A percentile compares a stretch with the other conserved stretches of the same genome.
Evolutionary conservation across 2,329 filamentous ascomycete genomes (phyloP).

Genomic region (Fusarium compactum): DNA sequence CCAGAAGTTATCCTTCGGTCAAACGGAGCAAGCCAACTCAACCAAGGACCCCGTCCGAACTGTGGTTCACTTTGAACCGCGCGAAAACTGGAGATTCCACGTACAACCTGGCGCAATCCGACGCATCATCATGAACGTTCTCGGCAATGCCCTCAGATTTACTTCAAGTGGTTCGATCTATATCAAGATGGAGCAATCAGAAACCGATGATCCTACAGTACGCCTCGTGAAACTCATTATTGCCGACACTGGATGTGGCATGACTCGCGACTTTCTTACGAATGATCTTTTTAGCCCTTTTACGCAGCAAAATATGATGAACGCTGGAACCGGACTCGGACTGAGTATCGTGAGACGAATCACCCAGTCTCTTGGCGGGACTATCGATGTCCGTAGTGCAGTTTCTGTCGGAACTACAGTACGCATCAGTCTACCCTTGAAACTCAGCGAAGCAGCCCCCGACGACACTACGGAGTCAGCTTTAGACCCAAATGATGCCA

Average conservation of each 20-base stretch:
- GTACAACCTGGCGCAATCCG: neutral
- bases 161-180: neutral
- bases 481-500: fast-evolving
- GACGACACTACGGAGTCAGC: neutral
- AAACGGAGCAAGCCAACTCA: neutral
- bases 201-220: neutral
- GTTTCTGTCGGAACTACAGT: neutral
- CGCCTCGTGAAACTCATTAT: neutral
- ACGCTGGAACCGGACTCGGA: neutral
- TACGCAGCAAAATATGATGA: slow-evolving; percentile 1
- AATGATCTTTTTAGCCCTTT: slow-evolving; percentile 1
- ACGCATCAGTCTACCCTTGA: neutral
- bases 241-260: slow-evolving; percentile 1
- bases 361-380: neutral
- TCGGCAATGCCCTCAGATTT: neutral
- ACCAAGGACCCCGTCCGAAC: neutral
- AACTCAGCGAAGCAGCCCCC: neutral
- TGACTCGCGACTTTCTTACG: neutral
- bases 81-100: neutral
- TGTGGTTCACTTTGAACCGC: neutral
- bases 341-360: neutral
- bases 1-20: neutral
- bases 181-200: neutral
- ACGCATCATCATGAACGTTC: neutral
- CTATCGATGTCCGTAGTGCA: neutral